Evolutionary conservation across 805 yeast species (phyloP).

Genomic region (Lachancea dasiensis): DNA sequence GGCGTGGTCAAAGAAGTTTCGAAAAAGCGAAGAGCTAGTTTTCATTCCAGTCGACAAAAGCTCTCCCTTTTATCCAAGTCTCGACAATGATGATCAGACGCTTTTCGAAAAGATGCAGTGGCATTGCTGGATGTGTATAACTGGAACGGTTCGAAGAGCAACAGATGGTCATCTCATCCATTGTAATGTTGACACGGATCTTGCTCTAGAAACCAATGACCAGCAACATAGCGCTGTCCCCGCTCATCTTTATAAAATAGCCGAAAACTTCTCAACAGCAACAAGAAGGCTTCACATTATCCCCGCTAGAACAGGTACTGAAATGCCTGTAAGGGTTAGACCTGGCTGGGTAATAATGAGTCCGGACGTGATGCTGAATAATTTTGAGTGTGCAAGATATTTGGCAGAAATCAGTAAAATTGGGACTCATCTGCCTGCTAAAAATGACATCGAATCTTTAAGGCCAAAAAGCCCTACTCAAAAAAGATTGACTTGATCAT

Average conservation of each 20-base stretch:
- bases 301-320: conserved; percentile 63
- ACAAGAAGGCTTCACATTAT: conserved; percentile 79
- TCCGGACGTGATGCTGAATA: conserved; percentile 74
- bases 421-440: conserved; percentile 58
- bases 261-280: conserved; percentile 84
- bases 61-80: conserved; percentile 61
- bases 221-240: conserved; percentile 54
- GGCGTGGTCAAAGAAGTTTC: conserved; percentile 59
- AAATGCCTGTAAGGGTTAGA: conserved; percentile 58
- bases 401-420: conserved; percentile 37
- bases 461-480: conserved; percentile 76
- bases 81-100: conserved; percentile 41
- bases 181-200: conserved; percentile 88
- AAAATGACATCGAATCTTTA: conserved; percentile 66
- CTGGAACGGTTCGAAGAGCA: conserved; percentile 87
- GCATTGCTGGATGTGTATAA: conserved; percentile 98
- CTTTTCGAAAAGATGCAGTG: conserved; percentile 72
- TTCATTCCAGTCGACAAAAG: conserved; percentile 65
- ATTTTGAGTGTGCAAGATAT: conserved; percentile 49
- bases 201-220: conserved; percentile 55
- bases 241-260: conserved; percentile 66
- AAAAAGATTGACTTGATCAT: no score
- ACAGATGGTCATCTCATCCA: conserved; percentile 80
- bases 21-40: conserved; percentile 85
- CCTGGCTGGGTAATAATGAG: conserved; percentile 89